A percentile compares a stretch with the other conserved stretches of the same genome.
phyloP scores from a whole-genome alignment of 768 basidiomycete species.

The Podaxis sp. region DNA sequence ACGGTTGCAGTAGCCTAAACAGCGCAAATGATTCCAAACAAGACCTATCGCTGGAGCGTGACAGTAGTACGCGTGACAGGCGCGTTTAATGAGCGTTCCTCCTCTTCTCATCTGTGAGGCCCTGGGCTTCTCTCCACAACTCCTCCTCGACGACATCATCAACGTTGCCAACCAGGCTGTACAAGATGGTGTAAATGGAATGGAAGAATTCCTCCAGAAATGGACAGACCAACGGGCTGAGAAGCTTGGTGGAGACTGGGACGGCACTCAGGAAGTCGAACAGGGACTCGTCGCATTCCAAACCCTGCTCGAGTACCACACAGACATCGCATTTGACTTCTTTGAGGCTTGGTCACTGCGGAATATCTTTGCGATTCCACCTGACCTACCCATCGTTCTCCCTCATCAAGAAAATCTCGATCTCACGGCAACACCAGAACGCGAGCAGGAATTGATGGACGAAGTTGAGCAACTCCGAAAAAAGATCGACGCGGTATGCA shows the following conservation, averaged over 20 bases:
- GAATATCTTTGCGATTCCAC: conserved; percentile 81
- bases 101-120: conserved; percentile 68
- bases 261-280: conserved; percentile 63
- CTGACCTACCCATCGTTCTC: conserved; percentile 66
- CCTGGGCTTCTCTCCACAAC: conserved; percentile 81
- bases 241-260: conserved; percentile 26
- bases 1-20: no score
- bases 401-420: conserved; percentile 78
- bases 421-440: conserved; percentile 56
- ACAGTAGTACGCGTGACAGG: background rate
- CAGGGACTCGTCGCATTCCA: conserved; percentile 86
- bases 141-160: conserved; percentile 83
- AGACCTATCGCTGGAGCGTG: background rate
- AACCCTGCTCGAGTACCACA: conserved; percentile 84
- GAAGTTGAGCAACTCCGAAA: conserved; percentile 68
- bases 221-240: conserved; percentile 71
- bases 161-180: conserved; percentile 81
- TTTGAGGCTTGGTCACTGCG: conserved; percentile 89
- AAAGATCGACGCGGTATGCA: conserved; percentile 68
- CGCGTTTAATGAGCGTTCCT: conserved; percentile 25
- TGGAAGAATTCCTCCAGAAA: conserved; percentile 74
- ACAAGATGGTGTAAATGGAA: conserved; percentile 73
- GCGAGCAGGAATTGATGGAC: conserved; percentile 59
- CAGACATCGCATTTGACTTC: conserved; percentile 89
- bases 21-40: no score